These are phyloP conservation scores for Arabidopsis hybrid DNA, from an alignment of 441 rosid species.

Conservation along the genomic window DNA sequence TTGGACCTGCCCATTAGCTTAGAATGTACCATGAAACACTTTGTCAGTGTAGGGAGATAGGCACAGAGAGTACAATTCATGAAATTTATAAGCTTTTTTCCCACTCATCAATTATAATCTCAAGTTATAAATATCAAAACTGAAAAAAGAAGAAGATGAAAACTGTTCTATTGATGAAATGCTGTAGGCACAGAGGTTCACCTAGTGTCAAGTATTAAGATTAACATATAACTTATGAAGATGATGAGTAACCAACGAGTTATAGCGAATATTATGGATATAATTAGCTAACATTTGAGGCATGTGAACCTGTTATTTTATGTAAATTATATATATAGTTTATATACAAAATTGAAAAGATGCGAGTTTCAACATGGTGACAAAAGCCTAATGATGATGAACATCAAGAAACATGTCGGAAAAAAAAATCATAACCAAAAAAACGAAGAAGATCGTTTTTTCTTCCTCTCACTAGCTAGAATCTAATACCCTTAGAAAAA, in stretches of 20 bases:
- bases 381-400: conserved; percentile 38
- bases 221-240: conserved; percentile 15
- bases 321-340: conserved; percentile 27
- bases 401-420: conserved; percentile 32
- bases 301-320: conserved; percentile 31
- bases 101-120: conserved; percentile 31
- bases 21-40: conserved; percentile 52
- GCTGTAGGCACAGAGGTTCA: conserved; percentile 15
- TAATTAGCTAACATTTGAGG: conserved; percentile 13
- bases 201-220: conserved; percentile 3
- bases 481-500: conserved; percentile 15
- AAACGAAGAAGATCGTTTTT: conserved; percentile 23
- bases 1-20: conserved; percentile 47
- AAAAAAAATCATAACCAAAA: conserved; percentile 35
- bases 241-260: conserved; percentile 13
- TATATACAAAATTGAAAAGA: conserved; percentile 34
- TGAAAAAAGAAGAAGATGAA: neutral
- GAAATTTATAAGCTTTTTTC: conserved; percentile 42
- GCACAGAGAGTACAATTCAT: conserved; percentile 49
- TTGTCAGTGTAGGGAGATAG: conserved; percentile 57
- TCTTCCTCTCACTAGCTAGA: conserved; percentile 40
- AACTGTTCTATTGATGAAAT: conserved; percentile 43
- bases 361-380: conserved; percentile 33
- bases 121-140: neutral
- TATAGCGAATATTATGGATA: conserved; percentile 5